Evolutionary conservation across 2,329 filamentous ascomycete species (phyloP).

Genomic region (Tothia fuscella): DNA sequence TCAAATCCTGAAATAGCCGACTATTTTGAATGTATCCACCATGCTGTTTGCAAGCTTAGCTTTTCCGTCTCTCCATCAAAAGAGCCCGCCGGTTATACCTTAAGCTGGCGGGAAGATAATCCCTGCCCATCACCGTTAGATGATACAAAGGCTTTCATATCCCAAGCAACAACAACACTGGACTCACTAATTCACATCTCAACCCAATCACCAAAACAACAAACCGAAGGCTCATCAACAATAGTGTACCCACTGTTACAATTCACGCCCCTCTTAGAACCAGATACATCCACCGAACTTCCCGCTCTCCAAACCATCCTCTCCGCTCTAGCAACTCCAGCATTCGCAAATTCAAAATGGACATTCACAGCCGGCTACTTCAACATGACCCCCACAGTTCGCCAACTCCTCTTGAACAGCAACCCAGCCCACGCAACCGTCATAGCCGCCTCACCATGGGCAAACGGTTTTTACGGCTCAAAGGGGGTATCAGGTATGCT

Average conservation of each 20-base stretch:
- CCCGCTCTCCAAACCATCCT: constrained; percentile 69
- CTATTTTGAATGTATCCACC: constrained; percentile 70
- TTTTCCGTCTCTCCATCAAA: constrained; percentile 60
- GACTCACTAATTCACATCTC: constrained; percentile 50
- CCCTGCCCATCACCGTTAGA: constrained; percentile 62
- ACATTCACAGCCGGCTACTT: constrained; percentile 98
- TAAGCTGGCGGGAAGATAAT: constrained; percentile 66
- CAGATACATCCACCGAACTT: constrained; percentile 77
- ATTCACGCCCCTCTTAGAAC: constrained; percentile 70
- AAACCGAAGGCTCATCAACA: constrained; percentile 41
- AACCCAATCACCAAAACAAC: constrained; percentile 19
- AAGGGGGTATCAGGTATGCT: constrained; percentile 81
- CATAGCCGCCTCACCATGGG: constrained; percentile 82
- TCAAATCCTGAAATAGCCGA: constrained; percentile 65
- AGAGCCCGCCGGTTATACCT: constrained; percentile 36
- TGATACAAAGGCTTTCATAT: constrained; percentile 52
- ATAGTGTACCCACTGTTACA: constrained; percentile 79
- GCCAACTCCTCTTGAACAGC: constrained; percentile 64
- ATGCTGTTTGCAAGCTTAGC: constrained; percentile 66
- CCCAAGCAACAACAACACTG: constrained; percentile 51
- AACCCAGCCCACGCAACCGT: constrained; percentile 62
- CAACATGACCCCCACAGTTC: constrained; percentile 82
- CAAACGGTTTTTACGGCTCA: constrained; percentile 90
- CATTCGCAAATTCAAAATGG: constrained; percentile 63
- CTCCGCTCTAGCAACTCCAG: constrained; percentile 51